Conservation (phyloP, 805 yeast genomes). For the Candida quercuum region DNA sequence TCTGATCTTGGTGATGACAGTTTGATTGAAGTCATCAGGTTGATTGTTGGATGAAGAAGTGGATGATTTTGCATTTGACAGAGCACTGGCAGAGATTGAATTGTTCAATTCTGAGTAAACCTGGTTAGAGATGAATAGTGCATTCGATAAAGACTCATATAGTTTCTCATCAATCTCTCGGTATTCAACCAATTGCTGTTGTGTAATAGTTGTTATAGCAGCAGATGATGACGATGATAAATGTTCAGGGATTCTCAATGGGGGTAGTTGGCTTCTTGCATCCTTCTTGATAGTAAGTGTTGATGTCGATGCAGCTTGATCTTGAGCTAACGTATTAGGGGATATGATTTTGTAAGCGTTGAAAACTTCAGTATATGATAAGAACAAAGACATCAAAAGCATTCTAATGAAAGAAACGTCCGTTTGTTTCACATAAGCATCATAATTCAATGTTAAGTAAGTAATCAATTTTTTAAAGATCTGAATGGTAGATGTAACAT, state of each 20-base stretch:
- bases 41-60: slow-evolving; percentile 21
- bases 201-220: slow-evolving; percentile 15
- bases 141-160: slow-evolving; percentile 56
- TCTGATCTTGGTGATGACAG: slow-evolving; percentile 58
- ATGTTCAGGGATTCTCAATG: slow-evolving; percentile 20
- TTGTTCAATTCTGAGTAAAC: slow-evolving; percentile 70
- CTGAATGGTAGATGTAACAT: slow-evolving; percentile 30
- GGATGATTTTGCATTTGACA: slow-evolving; percentile 41
- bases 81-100: slow-evolving; percentile 61
- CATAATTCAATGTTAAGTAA: slow-evolving; percentile 42
- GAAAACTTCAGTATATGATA: slow-evolving; percentile 59
- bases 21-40: slow-evolving; percentile 2
- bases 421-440: slow-evolving; percentile 44
- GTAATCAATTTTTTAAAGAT: slow-evolving; percentile 49
- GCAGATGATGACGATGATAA: too few species aligned
- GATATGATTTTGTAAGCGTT: slow-evolving; percentile 53
- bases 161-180: slow-evolving; percentile 62
- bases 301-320: not conserved
- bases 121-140: slow-evolving; percentile 65
- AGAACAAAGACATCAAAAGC: slow-evolving; percentile 54
- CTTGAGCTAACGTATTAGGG: slow-evolving; percentile 6
- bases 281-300: slow-evolving; percentile 1
- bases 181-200: slow-evolving; percentile 25
- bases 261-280: slow-evolving; percentile 17
- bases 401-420: slow-evolving; percentile 64